Evolutionary conservation across 2,329 filamentous ascomycete species (phyloP).

Genomic region (Sporothrix luriei): DNA sequence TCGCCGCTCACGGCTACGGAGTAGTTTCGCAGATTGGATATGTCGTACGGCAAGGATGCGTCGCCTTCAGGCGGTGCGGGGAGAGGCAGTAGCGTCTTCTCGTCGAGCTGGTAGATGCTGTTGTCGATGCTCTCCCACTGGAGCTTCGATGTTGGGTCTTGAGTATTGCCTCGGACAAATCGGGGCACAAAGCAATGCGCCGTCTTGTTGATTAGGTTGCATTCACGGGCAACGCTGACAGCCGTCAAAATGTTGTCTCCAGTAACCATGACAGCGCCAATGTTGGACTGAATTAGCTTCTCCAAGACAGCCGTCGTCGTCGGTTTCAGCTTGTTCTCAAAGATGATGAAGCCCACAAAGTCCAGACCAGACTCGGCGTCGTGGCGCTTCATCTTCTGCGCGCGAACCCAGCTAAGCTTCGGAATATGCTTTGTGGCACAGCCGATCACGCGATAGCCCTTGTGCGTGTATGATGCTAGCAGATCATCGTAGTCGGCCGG

Average conservation of each 20-base stretch:
- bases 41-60: slow-evolving; percentile 81
- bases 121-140: slow-evolving; percentile 97
- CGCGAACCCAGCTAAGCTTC: slow-evolving; percentile 89
- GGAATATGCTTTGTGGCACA: slow-evolving; percentile 87
- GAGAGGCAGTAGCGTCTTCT: slow-evolving; percentile 65
- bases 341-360: slow-evolving; percentile 95
- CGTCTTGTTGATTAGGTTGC: slow-evolving; percentile 74
- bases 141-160: slow-evolving; percentile 72
- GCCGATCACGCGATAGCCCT: slow-evolving; percentile 94
- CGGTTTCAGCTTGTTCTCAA: slow-evolving; percentile 96
- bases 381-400: slow-evolving; percentile 86
- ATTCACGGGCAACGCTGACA: slow-evolving; percentile 92
- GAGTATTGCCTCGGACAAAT: slow-evolving; percentile 75
- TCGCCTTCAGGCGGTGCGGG: slow-evolving; percentile 69
- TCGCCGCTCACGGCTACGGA: slow-evolving; percentile 88
- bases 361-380: slow-evolving; percentile 83
- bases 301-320: slow-evolving; percentile 78
- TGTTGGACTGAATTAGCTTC: slow-evolving; percentile 79
- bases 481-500: slow-evolving; percentile 88
- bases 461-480: slow-evolving; percentile 87
- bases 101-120: slow-evolving; percentile 73
- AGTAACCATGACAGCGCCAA: slow-evolving; percentile 93
- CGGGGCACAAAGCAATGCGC: slow-evolving; percentile 92
- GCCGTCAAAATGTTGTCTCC: slow-evolving; percentile 97
- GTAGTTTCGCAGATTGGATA: slow-evolving; percentile 80